phyloP scores from a whole-genome alignment of 1,284 basidiomycete genomes.

The Ustilago loliicola region DNA sequence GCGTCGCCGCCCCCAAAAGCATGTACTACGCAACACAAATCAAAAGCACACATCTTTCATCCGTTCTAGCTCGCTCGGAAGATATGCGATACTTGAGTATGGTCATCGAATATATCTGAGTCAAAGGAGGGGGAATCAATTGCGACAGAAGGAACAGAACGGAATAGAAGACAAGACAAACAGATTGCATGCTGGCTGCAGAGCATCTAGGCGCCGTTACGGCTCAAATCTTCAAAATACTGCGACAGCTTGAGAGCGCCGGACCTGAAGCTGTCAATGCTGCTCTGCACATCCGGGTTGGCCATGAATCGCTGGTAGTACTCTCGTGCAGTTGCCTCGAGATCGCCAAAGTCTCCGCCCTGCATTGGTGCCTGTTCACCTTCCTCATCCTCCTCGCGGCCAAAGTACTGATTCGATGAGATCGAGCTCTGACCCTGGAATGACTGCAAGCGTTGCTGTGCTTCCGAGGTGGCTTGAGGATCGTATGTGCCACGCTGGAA shows the following conservation, averaged over 20 bases:
- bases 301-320: conserved; percentile 69
- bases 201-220: conserved; percentile 62
- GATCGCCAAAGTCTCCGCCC: conserved; percentile 64
- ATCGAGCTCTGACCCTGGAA: conserved; percentile 95
- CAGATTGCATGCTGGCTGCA: not conserved
- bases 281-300: conserved; percentile 69
- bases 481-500: conserved; percentile 93
- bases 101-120: not conserved
- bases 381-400: conserved; percentile 86
- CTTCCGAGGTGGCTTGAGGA: conserved; percentile 79
- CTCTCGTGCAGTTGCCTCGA: conserved; percentile 66
- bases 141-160: conserved; percentile 10
- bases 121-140: conserved; percentile 17
- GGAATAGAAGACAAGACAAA: not conserved
- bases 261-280: conserved; percentile 66
- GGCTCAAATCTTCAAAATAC: conserved; percentile 68
- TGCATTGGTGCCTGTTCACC: conserved; percentile 34
- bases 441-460: conserved; percentile 82
- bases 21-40: conserved; percentile 10
- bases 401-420: conserved; percentile 81
- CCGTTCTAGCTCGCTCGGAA: not conserved
- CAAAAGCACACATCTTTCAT: conserved; percentile 1
- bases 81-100: too few species aligned
- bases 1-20: conserved; percentile 16
- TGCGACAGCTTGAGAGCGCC: conserved; percentile 69